Evolutionary conservation across 164 flowering plant species (phyloP), one percentile per base, ranked within the genome.

Genomic region (Berberis thunbergii): DNA sequence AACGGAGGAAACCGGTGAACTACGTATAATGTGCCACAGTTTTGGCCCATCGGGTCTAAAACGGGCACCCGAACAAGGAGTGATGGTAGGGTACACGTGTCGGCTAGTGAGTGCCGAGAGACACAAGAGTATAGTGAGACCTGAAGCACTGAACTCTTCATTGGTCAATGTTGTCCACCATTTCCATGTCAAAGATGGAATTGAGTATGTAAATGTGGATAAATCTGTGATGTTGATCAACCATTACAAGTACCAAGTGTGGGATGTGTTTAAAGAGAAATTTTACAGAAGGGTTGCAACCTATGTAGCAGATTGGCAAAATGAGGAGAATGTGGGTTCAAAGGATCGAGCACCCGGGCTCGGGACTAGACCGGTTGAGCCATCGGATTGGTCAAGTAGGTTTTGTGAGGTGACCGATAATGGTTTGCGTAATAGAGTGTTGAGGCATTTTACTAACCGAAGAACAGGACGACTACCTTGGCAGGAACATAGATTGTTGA

Each of bases 161-260:
- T 50, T 91, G 71, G 70, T 91, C 66, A 91, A 89, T 69, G 84
- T 84, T 70, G 96, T 91, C 67, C 98, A 91, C 71, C 98, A 89
- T 77, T 91, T 91, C 65, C 84, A 84, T 49, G 45, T 91, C 45
- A 72, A 64, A 40, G 62, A 78, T 1, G 89, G 85, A 1, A 80
- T 63, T 41, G 45, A 40, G 45, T 71, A 45, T 13, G 69, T 78
- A 63, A 74, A 82, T 50, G 62, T 79, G 70, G 72, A 75, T 2
- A 64, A 64, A 49, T 66, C 75, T 0, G 49, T 63, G 43, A 49
- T 83, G 82, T 84, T 80, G 57, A 79, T 91, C 3, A 91, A 89
- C 62, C 98, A 91, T 67, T 91, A 89, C 63, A 91, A 91, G 80
- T 91, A 83, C 66, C 97, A 91, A 67, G 97, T 84, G 7, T 91